Base-by-base conservation (phyloP, 768 basidiomycete genomes). In the Lactarius trivialis region DNA sequence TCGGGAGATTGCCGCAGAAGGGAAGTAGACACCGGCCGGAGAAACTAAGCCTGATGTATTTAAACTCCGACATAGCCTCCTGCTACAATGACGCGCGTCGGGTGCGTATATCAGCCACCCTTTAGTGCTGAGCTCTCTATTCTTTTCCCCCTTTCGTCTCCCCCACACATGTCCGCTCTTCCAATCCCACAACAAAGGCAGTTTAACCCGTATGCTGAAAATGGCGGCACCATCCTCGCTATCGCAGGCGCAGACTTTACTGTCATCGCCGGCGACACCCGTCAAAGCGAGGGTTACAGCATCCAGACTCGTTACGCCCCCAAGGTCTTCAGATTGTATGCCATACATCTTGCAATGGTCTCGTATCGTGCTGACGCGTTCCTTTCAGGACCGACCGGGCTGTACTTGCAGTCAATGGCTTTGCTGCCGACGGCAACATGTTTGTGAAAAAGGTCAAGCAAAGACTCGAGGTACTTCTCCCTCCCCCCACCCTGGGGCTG, bases 301-400 rank as follows among this genome's bases (percentile, higher is more conserved):
- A 99, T 99, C 74, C 96, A 99, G 80, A 97, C 96, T 63, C 82
- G 96, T 73, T 98, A 97, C 74, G 93, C 93, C 8, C 88, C 93
- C 48, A 96, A 98, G 76, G 93, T 98, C 62, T 97, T 94, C 77
- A 81, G 84, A 77, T 75, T 99, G 92, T 97, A 70, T 76, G 92
- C 78, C 62, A 24, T 64, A 50, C 28, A 26, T 2, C 12, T 58
- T 71, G 30, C 37, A 55, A 4, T n/a, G n/a, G 32, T 11, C 11
- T 33, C 19, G 17, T 32, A 56, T 32, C 55, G 53, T 41, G 49
- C 58, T 55, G 60, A 59, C 60, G 49, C 58, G 62, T 60, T 51
- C 17, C 32, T 54, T 2, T 43, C 73, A 96, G 93, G 72, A 96
- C 93, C 19, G 92, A 94, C 76, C 91, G 86, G 70, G 91, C 91